These are phyloP conservation scores for Geranium rotundifolium DNA, from an alignment of 345 rosid genomes.

Conservation along the genomic window DNA sequence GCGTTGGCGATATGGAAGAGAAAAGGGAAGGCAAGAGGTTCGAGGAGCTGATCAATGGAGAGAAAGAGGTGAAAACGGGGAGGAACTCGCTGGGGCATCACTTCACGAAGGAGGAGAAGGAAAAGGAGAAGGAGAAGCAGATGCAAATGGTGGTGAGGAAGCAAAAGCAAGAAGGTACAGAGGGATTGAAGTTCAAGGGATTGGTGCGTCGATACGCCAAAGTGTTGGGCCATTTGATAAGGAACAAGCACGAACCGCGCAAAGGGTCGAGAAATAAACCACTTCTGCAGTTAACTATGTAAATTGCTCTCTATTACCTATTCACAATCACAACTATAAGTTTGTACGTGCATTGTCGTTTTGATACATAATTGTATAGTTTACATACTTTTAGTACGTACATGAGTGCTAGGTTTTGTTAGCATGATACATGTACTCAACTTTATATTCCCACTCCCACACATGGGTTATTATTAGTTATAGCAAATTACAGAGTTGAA, in stretches of 20 bases:
- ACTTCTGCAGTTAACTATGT: neutral
- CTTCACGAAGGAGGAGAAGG: conserved; percentile 17
- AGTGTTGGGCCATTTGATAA: conserved; percentile 14
- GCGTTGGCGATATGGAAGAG: neutral
- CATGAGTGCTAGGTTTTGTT: neutral
- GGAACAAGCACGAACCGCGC: neutral
- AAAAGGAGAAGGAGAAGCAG: conserved; percentile 15
- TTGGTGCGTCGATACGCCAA: conserved; percentile 14
- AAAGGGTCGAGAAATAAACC: neutral
- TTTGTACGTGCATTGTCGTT: neutral
- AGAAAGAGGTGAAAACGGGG: neutral
- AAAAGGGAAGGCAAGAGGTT: conserved; percentile 1
- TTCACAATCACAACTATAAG: too few species aligned
- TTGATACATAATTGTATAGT: neutral
- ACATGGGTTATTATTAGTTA: too few species aligned
- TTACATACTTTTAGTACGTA: neutral
- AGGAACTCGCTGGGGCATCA: conserved; percentile 19
- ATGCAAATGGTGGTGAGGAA: conserved; percentile 2
- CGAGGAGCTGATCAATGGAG: conserved; percentile 13
- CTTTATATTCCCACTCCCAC: too few species aligned
- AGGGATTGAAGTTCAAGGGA: conserved; percentile 12
- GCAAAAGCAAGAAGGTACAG: conserved; percentile 1
- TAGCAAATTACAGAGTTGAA: too few species aligned
- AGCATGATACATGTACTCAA: neutral
- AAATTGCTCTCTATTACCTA: neutral